phyloP scores from a whole-genome alignment of 306 rosid genomes.

The Hippophae rhamnoides region DNA sequence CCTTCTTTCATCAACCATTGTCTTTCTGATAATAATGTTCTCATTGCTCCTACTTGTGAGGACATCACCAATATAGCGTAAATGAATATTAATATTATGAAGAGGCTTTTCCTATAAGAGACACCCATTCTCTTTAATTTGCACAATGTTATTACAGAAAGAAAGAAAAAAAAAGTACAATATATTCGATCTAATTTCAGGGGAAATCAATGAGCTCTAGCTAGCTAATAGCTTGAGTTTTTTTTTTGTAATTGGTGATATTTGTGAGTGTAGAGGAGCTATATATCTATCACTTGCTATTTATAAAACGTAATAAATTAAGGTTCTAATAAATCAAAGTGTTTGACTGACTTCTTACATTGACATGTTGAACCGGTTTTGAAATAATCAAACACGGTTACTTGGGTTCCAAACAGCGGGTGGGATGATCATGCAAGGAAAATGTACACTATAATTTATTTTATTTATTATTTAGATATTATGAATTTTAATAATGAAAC shows the following conservation, averaged over 20 bases:
- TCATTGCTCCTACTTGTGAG: constrained; percentile 29
- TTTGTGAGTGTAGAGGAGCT: too few relatives aligned
- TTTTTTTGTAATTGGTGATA: too few relatives aligned
- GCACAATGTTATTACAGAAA: neutral
- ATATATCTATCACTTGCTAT: too few relatives aligned
- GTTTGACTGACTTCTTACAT: constrained; percentile 17
- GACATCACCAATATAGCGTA: constrained; percentile 17
- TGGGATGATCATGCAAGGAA: neutral
- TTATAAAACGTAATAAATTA: too few relatives aligned
- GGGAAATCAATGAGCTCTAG: too few relatives aligned
- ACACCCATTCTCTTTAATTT: constrained; percentile 15
- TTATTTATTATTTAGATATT: too few relatives aligned
- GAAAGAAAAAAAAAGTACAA: neutral
- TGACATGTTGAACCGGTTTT: constrained; percentile 21
- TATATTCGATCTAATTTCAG: neutral
- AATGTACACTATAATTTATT: too few relatives aligned
- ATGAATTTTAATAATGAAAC: too few relatives aligned
- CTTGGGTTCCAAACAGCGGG: constrained; percentile 8
- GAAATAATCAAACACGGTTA: constrained; percentile 17
- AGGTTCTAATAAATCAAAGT: neutral
- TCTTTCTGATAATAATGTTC: constrained; percentile 29
- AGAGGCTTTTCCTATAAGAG: constrained; percentile 15
- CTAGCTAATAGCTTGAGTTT: too few relatives aligned
- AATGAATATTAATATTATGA: constrained; percentile 17
- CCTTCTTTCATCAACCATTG: constrained; percentile 24